These are phyloP conservation scores for Boletus speciosus DNA, from an alignment of 768 basidiomycete genomes.

Conservation along the genomic window DNA sequence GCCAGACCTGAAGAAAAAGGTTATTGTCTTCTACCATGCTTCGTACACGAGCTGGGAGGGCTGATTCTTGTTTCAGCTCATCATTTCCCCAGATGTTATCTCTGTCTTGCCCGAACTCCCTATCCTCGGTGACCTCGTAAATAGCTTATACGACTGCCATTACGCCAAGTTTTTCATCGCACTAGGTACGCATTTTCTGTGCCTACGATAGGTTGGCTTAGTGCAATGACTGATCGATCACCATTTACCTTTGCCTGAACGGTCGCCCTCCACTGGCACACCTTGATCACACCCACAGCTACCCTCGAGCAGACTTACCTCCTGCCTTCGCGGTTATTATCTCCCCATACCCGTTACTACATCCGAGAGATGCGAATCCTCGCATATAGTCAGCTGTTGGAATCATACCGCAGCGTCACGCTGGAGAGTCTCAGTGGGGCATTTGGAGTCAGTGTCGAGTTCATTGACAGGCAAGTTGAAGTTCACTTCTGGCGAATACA, in stretches of 20 bases:
- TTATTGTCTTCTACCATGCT: constrained; percentile 22
- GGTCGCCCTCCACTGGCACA: background rate
- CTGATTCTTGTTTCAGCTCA: constrained; percentile 50
- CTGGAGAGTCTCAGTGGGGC: constrained; percentile 80
- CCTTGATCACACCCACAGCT: constrained; percentile 41
- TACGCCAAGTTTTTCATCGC: constrained; percentile 94
- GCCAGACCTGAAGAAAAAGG: constrained; percentile 91
- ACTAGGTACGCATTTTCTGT: constrained; percentile 51
- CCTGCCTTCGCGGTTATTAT: constrained; percentile 80
- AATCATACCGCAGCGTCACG: constrained; percentile 86
- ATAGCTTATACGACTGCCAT: constrained; percentile 87
- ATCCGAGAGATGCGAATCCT: constrained; percentile 95
- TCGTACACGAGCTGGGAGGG: background rate
- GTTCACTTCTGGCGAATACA: background rate
- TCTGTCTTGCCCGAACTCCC: constrained; percentile 82
- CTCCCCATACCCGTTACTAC: constrained; percentile 85
- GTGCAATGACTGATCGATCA: background rate
- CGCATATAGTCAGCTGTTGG: constrained; percentile 88
- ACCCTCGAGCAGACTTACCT: constrained; percentile 86
- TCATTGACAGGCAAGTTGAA: constrained; percentile 73
- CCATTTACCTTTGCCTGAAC: background rate
- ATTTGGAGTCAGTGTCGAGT: constrained; percentile 86
- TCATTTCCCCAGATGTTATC: constrained; percentile 82
- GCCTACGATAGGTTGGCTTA: background rate
- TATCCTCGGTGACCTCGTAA: constrained; percentile 75